Conservation (phyloP, 768 basidiomycete species). For the Hypholoma fasciculare region DNA sequence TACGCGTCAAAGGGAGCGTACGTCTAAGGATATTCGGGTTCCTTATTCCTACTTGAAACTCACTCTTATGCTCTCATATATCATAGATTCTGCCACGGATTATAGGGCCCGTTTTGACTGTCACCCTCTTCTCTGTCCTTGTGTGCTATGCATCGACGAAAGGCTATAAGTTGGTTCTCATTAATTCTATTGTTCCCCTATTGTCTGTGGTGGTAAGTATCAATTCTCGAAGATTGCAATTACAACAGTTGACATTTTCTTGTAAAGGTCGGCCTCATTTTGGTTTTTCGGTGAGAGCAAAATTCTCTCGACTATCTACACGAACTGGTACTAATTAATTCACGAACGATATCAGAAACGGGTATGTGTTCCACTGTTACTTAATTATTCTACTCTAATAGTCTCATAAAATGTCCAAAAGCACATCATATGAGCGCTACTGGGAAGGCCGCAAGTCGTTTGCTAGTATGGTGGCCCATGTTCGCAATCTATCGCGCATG, state of each 20-base stretch:
- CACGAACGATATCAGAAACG: conserved; percentile 46
- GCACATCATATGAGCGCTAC: conserved; percentile 84
- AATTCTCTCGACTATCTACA: background rate
- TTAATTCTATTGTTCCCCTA: conserved; percentile 85
- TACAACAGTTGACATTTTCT: background rate
- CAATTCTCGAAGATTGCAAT: background rate
- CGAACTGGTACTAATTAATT: background rate
- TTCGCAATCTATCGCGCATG: conserved; percentile 75
- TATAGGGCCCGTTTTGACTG: conserved; percentile 79
- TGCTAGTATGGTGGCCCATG: conserved; percentile 65
- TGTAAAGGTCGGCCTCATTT: conserved; percentile 77
- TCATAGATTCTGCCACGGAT: conserved; percentile 69
- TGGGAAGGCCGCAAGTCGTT: conserved; percentile 91
- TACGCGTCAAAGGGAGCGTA: conserved; percentile 82
- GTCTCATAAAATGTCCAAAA: background rate
- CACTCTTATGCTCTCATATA: conserved; percentile 5
- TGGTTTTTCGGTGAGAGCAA: conserved; percentile 74
- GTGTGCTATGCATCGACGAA: conserved; percentile 59
- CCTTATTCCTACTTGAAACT: background rate
- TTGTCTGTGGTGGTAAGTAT: conserved; percentile 85
- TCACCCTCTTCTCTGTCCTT: conserved; percentile 69
- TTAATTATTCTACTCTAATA: background rate
- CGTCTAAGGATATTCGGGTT: conserved; percentile 23
- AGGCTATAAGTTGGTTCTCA: conserved; percentile 62
- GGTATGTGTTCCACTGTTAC: conserved; percentile 38